Base-by-base conservation (phyloP, 1,284 basidiomycete species). In the Fomes fomentarius region DNA sequence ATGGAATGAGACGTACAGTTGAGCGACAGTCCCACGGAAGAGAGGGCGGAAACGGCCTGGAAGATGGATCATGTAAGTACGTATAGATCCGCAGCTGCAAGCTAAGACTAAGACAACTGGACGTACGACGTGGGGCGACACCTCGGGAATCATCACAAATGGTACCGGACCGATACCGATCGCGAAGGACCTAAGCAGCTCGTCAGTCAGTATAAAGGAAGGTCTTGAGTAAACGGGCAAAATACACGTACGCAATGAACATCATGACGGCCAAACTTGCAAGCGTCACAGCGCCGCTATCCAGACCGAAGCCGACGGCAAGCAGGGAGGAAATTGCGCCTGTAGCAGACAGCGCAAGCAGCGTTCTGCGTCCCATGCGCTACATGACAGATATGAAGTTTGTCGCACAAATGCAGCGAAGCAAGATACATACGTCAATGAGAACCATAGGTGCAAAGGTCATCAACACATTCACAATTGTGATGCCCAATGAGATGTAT, bases 141-240 rank as follows among this genome's bases (percentile, higher is more conserved):
- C 83, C 67, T 98, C 95, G n/a, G 93, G 87, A 28, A 96, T 87
- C 71, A 97, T 89, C 38, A 98, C 85, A 68, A 95, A 97, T 0
- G 95, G 95, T 31, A 97, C 76, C 1, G 95, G 94, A 1, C 95
- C 95, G n/a, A 97, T 78, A 1, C 95, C 95, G 34, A 92, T 75
- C 0, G 93, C 90, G 69, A 96, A 98, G 0, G 90, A 90, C 68
- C 91, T 92, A 43, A 3, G 25, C n/a, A 35, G 7, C 37, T 35
- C 28, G 14, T n/a, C 15, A 54, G 37, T 14, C 10, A 31, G 24
- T n/a, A n/a, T 24, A 14, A 19, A 10, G 12, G 14, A 11, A 14
- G 4, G 14, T 52, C 30, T 35, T 31, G 21, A 21, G 34, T 11
- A 39, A 19, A 22, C 11, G 11, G n/a, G n/a, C n/a, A n/a, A 15